Evolutionary conservation across 2,329 filamentous ascomycete species (phyloP).

Genomic region (Fusarium sp.): DNA sequence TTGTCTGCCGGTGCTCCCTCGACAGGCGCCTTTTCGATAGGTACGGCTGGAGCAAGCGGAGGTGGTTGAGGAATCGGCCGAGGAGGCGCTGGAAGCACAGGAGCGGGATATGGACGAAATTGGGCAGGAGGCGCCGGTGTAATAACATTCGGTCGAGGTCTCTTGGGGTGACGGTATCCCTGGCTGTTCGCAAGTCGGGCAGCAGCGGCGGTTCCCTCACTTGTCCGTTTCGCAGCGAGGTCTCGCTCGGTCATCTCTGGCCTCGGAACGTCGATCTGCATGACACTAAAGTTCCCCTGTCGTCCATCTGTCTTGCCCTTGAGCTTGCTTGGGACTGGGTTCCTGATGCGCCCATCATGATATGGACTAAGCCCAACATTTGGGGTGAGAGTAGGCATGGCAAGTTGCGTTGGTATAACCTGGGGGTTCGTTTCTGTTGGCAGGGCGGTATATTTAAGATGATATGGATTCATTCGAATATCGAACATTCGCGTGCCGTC

Average conservation of each 20-base stretch:
- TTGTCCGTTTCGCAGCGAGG: slow-evolving; percentile 70
- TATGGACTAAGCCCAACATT: slow-evolving; percentile 36
- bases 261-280: slow-evolving; percentile 68
- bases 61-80: slow-evolving; percentile 7
- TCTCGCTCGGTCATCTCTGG: slow-evolving; percentile 62
- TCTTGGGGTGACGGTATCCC: slow-evolving; percentile 64
- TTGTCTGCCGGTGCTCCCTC: not conserved
- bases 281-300: slow-evolving; percentile 72
- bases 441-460: not conserved
- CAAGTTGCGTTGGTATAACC: not conserved
- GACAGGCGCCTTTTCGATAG: not conserved
- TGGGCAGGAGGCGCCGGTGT: slow-evolving; percentile 3
- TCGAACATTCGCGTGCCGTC: slow-evolving; percentile 27
- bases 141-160: slow-evolving; percentile 54
- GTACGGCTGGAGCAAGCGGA: not conserved
- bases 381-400: not conserved
- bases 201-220: slow-evolving; percentile 70
- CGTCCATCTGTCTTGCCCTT: slow-evolving; percentile 68
- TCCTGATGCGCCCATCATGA: slow-evolving; percentile 55
- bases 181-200: slow-evolving; percentile 67
- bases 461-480: slow-evolving; percentile 18
- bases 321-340: slow-evolving; percentile 72
- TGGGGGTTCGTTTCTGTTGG: slow-evolving; percentile 3
- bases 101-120: slow-evolving; percentile 8
- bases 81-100: not conserved